These are phyloP conservation scores for Lanmaoa rubissima DNA, from an alignment of 768 basidiomycete genomes.

Conservation along the genomic window DNA sequence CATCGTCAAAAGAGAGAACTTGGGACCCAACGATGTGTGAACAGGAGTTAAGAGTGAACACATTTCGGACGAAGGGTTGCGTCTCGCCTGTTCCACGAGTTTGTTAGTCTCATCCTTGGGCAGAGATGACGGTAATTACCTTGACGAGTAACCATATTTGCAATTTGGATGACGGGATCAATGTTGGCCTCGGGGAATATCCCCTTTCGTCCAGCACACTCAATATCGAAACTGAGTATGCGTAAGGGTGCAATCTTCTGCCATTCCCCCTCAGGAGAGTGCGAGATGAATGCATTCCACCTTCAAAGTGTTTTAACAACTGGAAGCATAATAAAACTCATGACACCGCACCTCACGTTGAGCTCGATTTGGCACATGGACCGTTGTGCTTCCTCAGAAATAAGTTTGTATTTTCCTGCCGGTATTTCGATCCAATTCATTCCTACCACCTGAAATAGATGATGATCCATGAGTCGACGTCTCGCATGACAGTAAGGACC, in stretches of 20 bases:
- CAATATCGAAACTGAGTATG: constrained; percentile 97
- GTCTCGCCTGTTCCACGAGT: constrained; percentile 64
- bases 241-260: constrained; percentile 89
- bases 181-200: constrained; percentile 89
- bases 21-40: constrained; percentile 97
- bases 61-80: constrained; percentile 92
- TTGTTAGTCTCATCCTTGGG: constrained; percentile 2
- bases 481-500: background rate
- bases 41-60: constrained; percentile 94
- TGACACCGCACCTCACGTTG: constrained; percentile 55
- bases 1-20: constrained; percentile 79
- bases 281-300: constrained; percentile 83
- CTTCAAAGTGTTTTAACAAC: constrained; percentile 38
- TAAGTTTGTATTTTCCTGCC: constrained; percentile 71
- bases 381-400: constrained; percentile 54
- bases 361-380: constrained; percentile 92
- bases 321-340: background rate
- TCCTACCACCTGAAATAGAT: constrained; percentile 69
- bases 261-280: constrained; percentile 90
- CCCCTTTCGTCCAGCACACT: constrained; percentile 96
- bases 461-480: background rate
- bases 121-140: constrained; percentile 38
- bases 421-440: constrained; percentile 99
- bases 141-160: constrained; percentile 98
- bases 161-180: constrained; percentile 98